Evolutionary conservation across 2,329 filamentous ascomycete species (phyloP).

Genomic region (Colletotrichum abscissum): DNA sequence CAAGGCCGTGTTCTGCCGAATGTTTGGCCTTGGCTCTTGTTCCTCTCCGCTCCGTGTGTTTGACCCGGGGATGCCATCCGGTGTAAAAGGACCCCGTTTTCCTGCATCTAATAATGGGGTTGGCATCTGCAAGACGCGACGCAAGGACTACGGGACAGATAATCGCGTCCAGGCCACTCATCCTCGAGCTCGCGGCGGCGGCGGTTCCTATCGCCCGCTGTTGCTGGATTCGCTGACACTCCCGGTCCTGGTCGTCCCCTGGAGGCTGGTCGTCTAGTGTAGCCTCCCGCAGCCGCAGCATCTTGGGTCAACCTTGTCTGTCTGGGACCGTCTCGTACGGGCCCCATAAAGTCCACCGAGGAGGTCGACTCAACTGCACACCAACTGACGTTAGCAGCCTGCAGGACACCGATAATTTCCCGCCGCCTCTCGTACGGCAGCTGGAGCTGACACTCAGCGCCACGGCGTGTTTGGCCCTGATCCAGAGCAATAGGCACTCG

Average conservation of each 20-base stretch:
- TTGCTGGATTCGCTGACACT: neutral
- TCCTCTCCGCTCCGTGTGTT: slow-evolving; percentile 11
- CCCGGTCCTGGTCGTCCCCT: slow-evolving; percentile 1
- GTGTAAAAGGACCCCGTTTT: slow-evolving; percentile 1
- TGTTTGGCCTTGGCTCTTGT: neutral
- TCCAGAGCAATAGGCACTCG: slow-evolving; percentile 10
- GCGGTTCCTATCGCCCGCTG: slow-evolving; percentile 3
- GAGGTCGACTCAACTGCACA: neutral
- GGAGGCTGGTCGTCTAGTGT: slow-evolving; percentile 15
- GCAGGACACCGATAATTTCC: slow-evolving; percentile 16
- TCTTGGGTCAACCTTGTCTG: slow-evolving; percentile 29
- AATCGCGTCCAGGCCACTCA: neutral
- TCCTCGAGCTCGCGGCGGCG: neutral
- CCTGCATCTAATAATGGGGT: slow-evolving; percentile 20
- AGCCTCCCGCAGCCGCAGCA: slow-evolving; percentile 18
- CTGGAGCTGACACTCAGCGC: slow-evolving; percentile 2
- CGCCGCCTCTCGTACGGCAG: neutral
- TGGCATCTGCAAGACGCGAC: slow-evolving; percentile 22
- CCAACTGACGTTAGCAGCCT: neutral
- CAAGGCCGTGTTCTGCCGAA: neutral
- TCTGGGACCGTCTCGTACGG: slow-evolving; percentile 1
- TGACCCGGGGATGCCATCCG: neutral
- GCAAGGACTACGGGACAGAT: slow-evolving; percentile 1
- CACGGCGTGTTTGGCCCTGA: slow-evolving; percentile 2
- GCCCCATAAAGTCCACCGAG: neutral